Base-by-base conservation (phyloP, 768 basidiomycete species). In the Ramaria sp. region DNA sequence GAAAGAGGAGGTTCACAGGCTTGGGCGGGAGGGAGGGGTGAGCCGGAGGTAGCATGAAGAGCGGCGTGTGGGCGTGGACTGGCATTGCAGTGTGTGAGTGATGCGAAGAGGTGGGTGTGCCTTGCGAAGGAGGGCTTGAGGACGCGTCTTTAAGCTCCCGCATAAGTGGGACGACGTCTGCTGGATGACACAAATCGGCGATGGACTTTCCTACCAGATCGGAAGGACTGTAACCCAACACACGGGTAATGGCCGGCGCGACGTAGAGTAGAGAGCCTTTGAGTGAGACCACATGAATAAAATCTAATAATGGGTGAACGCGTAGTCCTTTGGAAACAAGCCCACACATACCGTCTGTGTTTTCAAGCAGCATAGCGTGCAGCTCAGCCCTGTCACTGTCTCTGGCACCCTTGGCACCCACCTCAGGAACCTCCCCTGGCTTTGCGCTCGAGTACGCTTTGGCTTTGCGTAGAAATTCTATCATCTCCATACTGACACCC, bases 181-280 rank as follows among this genome's bases (percentile, higher is more conserved):
- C 85, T 0, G 85, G 85, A 65, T 95, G 92, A 57, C 90, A 90
- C 57, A 89, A 77, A 62, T 93, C 89, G 10, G 81, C 72, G 50
- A 98, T 75, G 8, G 78, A 76, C 62, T 78, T 81, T 51, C 89
- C 89, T 24, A 89, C 75, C 53, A 98, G 80, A 56, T 95, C 90
- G 30, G 79, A 74, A 1, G 93, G 83, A 24, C 85, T 81, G 69
- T 94, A 96, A 36, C 94, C 94, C 34, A 98, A 75, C 9, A 92
- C 79, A 27, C 78, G 71, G 10, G 77, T 70, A 18, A 95, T 81
- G 24, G 85, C 78, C 1, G 92, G 92, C 0, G 91, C 88, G 50
- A 91, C 88, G 65, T 96, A 99, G 47, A 95, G 81, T 67, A 98
- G 92, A 15, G 78, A 74, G 27, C 95, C 95, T 64, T 97, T 94